Base-by-base conservation (phyloP, 2,329 filamentous ascomycete species). In the Canariomyces notabilis region DNA sequence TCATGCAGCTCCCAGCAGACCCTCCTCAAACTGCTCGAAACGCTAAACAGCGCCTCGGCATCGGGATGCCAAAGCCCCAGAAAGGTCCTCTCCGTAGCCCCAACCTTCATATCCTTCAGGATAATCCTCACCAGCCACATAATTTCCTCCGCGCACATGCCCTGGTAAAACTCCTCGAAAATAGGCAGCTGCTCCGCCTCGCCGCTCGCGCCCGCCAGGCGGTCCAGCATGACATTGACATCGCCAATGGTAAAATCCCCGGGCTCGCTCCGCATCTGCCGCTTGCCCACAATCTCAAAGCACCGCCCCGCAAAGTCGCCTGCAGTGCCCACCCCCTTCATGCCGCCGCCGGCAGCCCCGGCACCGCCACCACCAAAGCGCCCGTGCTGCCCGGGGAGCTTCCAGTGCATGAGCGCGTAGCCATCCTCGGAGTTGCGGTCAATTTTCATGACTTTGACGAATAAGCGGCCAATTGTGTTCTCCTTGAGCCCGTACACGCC, bases 41-140 rank as follows among this genome's bases (percentile, higher is more conserved):
- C 88, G 60, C 85, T 95, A 67, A 95, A 97, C 0, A 91, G 67
- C 5, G 75, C 77, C 59, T 88, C 85, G 2, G 80, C 87, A 57
- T 91, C 85, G 0, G 82, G 82, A 61, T 93, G 87, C 85, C 85
- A 91, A 20, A 87, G 67, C 58, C 91, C 79, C 45, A 98, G 77
- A 48, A 97, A 79, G 0, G 90, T 96, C 67, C 85, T 89, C 66
- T 96, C 90, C 0, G 89, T 90, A 11, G 90, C 89, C 12, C 80
- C 80, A 3, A 84, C 71, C 59, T 78, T 82, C 78, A 83, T 82
- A 57, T 83, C 87, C 51, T 87, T 87, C 21, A 97, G 72, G 37
- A 98, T 85, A 59, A 98, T 96, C 12, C 91, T 85, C 52, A 98
- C 88, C 45, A 97, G 72, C 93, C 93, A 98, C 70, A 87, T 84